Percentiles rank a stretch among this genome's conserved stretches.
Evolutionary conservation across 345 rosid species (phyloP).

Genomic region (Corchorus olitorius): DNA sequence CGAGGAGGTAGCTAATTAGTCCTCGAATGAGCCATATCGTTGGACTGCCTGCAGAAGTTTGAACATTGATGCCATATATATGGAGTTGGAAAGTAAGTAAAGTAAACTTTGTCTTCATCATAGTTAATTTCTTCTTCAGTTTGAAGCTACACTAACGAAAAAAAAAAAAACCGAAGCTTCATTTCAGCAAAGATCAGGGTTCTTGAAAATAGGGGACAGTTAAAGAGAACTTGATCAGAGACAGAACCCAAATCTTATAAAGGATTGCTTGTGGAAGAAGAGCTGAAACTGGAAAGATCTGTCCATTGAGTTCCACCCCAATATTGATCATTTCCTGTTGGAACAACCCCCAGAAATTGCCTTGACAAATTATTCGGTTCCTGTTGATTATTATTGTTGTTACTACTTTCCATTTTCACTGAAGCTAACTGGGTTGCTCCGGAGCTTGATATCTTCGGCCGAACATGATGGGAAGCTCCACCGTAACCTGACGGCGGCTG

Average conservation of each 20-base stretch:
- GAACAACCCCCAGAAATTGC: slow-evolving; percentile 50
- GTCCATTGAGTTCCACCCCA: slow-evolving; percentile 53
- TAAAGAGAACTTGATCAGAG: no score
- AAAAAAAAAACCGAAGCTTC: slow-evolving; percentile 25
- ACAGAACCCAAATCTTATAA: slow-evolving; percentile 24
- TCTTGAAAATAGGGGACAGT: not conserved
- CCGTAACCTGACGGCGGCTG: slow-evolving; percentile 27
- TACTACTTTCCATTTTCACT: slow-evolving; percentile 63
- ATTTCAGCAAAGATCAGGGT: not conserved
- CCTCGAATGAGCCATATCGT: slow-evolving; percentile 18
- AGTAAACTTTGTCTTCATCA: slow-evolving; percentile 6
- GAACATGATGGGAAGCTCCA: slow-evolving; percentile 30
- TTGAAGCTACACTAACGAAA: slow-evolving; percentile 35
- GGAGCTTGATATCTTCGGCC: slow-evolving; percentile 42
- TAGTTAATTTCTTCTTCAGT: slow-evolving; percentile 16
- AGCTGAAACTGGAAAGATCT: slow-evolving; percentile 61
- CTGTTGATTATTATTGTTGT: slow-evolving; percentile 20
- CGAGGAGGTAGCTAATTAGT: not conserved
- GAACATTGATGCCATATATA: slow-evolving; percentile 6
- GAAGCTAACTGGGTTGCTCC: slow-evolving; percentile 40
- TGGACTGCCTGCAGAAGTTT: not conserved
- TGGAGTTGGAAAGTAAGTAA: slow-evolving; percentile 17
- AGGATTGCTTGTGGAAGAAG: slow-evolving; percentile 56
- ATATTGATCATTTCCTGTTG: slow-evolving; percentile 47
- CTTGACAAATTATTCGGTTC: slow-evolving; percentile 46